Base-by-base conservation (phyloP, 805 yeast species). In the Zygosaccharomyces gambellarensis region DNA sequence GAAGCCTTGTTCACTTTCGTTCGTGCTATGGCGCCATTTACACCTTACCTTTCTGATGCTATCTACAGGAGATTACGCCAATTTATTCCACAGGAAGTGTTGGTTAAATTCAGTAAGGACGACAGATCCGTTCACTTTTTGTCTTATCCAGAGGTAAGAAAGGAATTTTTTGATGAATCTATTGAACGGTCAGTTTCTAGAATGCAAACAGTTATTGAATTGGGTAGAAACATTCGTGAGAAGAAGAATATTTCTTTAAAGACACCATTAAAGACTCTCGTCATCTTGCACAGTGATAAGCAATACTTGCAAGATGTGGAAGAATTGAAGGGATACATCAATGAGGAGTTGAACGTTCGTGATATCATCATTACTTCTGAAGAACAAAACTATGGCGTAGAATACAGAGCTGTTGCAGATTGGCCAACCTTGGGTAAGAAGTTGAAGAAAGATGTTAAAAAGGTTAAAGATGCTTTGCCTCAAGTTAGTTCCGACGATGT, bases 351-450 rank as follows among this genome's bases (percentile, higher is more conserved):
- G 70, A 94, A 94, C 65, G 86, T 94, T 52, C 86, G 96, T 70
- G 94, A 87, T 59, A 68, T 94, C 47, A 74, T 88, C 61, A 84
- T 94, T 61, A 90, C 97, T 19, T 77, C 87, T 22, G 97, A 94
- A 65, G 99, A 94, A 74, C 83, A 77, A 60, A 83, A 85, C 65
- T 92, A 90, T 67, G 94, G 90, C 62, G 98, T 94, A 53, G 87
- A 85, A 67, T 92, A 90, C 76, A 81, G 79, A 56, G 97, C 92
- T 39, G 95, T 87, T 69, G 99, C 99, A 43, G 99, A 94, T 75
- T 94, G 99, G 99, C 96, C 98, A 50, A 88, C 90, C 19, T 79
- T 94, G 59, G 99, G 99, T 74, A 94, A 92, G 79, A 94, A 94
- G 73, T 80, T 94, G 71, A 92, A 90, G 82, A 83, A 84, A 67